Evolutionary conservation across 1,284 basidiomycete genomes (phyloP).

Genomic region (Apiotrichum gracile): DNA sequence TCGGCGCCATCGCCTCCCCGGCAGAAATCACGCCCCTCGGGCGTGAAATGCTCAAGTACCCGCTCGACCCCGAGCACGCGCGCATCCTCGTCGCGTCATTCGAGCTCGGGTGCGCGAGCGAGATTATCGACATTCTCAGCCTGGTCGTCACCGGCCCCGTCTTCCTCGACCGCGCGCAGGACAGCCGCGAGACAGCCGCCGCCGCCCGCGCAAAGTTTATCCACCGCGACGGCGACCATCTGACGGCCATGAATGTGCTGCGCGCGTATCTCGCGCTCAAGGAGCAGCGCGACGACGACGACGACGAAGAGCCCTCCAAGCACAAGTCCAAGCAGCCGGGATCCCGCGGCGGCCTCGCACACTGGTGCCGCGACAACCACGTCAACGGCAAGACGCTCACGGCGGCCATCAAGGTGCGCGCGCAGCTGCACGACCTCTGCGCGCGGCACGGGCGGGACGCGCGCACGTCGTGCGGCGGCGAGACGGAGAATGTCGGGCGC

Average conservation of each 20-base stretch:
- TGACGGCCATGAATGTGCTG: slow-evolving; percentile 78
- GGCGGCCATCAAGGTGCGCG: slow-evolving; percentile 76
- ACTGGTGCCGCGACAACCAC: slow-evolving; percentile 78
- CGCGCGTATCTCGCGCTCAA: slow-evolving; percentile 60
- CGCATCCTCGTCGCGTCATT: slow-evolving; percentile 69
- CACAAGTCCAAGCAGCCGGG: slow-evolving; percentile 41
- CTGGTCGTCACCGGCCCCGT: slow-evolving; percentile 64
- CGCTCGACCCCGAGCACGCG: slow-evolving; percentile 74
- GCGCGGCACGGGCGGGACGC: slow-evolving; percentile 59
- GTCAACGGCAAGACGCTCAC: slow-evolving; percentile 77
- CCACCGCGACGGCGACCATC: slow-evolving; percentile 80
- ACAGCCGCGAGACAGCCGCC: slow-evolving; percentile 63
- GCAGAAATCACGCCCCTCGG: slow-evolving; percentile 65
- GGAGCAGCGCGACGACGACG: slow-evolving; percentile 48
- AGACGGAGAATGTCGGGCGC: slow-evolving; percentile 59
- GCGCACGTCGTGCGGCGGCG: slow-evolving; percentile 55
- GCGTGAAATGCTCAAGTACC: slow-evolving; percentile 71
- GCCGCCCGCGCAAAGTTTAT: slow-evolving; percentile 71
- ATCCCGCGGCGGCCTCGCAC: slow-evolving; percentile 49
- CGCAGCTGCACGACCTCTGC: slow-evolving; percentile 70
- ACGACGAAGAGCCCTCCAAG: slow-evolving; percentile 8
- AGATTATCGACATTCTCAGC: slow-evolving; percentile 67
- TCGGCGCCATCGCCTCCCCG: slow-evolving; percentile 65
- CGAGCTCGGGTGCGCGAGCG: slow-evolving; percentile 61
- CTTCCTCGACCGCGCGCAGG: slow-evolving; percentile 54